Percentiles rank a stretch among this genome's conserved stretches.
Evolutionary conservation across 2,329 filamentous ascomycete species (phyloP).

Genomic region (Aspergillus viridinutans): DNA sequence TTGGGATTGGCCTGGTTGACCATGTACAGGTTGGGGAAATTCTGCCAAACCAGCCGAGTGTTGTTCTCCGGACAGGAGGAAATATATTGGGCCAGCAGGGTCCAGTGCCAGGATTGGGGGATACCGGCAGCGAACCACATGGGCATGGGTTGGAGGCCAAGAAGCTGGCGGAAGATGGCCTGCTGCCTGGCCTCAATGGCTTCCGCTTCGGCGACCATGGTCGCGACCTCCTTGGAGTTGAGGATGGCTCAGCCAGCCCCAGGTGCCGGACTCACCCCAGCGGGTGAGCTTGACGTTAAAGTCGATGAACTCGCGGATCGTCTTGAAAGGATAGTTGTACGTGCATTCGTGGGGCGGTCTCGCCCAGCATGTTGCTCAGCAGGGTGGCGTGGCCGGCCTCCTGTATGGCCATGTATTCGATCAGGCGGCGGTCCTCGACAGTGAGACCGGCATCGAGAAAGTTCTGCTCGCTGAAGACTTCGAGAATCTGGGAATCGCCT

Average conservation of each 20-base stretch:
- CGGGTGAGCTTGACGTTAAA: background rate
- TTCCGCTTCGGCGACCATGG: background rate
- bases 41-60: background rate
- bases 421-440: background rate
- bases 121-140: background rate
- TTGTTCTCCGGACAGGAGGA: background rate
- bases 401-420: background rate
- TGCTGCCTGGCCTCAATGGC: background rate
- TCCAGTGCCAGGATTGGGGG: background rate
- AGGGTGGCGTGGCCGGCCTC: background rate
- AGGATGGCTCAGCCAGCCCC: background rate
- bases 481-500: background rate
- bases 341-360: background rate
- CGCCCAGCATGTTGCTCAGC: background rate
- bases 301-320: background rate
- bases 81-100: background rate
- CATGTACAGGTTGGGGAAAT: background rate
- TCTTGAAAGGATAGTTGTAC: background rate
- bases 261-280: background rate
- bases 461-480: background rate
- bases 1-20: background rate
- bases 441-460: background rate
- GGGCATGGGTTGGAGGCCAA: background rate
- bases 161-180: background rate
- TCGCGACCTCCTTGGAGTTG: background rate